Evolutionary conservation across 2,329 filamentous ascomycete species (phyloP).

Genomic region (Chaetomium globosum): DNA sequence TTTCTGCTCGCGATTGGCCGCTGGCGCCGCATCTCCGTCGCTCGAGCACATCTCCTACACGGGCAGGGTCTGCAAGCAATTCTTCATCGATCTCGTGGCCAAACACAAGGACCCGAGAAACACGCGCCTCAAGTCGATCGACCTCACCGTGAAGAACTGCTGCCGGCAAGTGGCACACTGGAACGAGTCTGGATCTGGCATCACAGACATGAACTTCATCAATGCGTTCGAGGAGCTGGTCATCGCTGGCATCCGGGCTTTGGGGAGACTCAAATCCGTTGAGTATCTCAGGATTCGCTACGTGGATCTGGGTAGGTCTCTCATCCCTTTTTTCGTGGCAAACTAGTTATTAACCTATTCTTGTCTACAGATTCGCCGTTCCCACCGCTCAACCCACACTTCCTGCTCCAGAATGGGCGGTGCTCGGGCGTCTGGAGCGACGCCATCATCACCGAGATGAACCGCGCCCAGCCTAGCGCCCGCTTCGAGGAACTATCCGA

Average conservation of each 20-base stretch:
- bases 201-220: conserved; percentile 73
- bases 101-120: conserved; percentile 52
- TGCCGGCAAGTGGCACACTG: conserved; percentile 60
- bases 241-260: conserved; percentile 61
- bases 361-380: conserved; percentile 62
- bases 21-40: conserved; percentile 59
- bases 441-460: conserved; percentile 63
- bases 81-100: conserved; percentile 62
- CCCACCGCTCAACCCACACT: conserved; percentile 73
- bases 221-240: conserved; percentile 70
- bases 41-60: conserved; percentile 73
- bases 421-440: conserved; percentile 75
- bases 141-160: conserved; percentile 74
- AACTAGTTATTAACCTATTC: background rate
- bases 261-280: conserved; percentile 62
- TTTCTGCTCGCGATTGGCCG: conserved; percentile 66
- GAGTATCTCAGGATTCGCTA: conserved; percentile 71
- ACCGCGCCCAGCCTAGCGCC: conserved; percentile 59
- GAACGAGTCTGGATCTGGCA: conserved; percentile 68
- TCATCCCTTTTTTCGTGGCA: background rate
- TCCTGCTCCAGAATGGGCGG: conserved; percentile 61
- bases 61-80: conserved; percentile 68
- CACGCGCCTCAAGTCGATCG: conserved; percentile 64
- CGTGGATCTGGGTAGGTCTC: conserved; percentile 65
- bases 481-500: conserved; percentile 66